phyloP scores from a whole-genome alignment of 345 rosid species.

The Adansonia digitata region DNA sequence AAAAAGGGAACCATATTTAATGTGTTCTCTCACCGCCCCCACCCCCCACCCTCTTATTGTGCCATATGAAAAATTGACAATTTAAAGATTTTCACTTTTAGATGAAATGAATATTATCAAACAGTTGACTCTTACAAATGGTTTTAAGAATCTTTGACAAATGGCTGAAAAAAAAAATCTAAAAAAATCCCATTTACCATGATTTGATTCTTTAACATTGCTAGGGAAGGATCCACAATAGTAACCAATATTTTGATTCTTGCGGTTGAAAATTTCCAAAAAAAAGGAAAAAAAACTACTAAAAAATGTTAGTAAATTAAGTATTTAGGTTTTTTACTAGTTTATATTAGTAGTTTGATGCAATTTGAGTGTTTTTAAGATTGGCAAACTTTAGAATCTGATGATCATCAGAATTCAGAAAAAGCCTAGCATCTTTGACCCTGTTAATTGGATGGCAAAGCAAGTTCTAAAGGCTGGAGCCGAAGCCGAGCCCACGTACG shows the following conservation, averaged over 20 bases:
- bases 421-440: no score
- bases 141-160: background rate
- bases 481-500: no score
- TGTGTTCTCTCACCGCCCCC: background rate
- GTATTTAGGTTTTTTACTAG: background rate
- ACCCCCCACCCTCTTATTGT: no score
- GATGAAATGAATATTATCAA: background rate
- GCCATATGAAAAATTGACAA: background rate
- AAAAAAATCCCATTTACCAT: background rate
- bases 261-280: background rate
- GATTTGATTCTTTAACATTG: slow-evolving; percentile 3
- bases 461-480: no score
- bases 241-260: background rate
- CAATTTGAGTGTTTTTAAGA: no score
- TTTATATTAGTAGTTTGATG: background rate
- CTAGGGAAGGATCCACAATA: background rate
- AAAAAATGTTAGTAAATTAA: background rate
- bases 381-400: no score
- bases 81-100: background rate
- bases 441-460: no score
- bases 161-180: background rate
- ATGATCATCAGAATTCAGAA: no score
- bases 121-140: background rate
- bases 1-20: background rate
- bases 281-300: no score